Evolutionary conservation across 2,329 filamentous ascomycete genomes (phyloP).

Genomic region (Phyllosticta ampelicida): DNA sequence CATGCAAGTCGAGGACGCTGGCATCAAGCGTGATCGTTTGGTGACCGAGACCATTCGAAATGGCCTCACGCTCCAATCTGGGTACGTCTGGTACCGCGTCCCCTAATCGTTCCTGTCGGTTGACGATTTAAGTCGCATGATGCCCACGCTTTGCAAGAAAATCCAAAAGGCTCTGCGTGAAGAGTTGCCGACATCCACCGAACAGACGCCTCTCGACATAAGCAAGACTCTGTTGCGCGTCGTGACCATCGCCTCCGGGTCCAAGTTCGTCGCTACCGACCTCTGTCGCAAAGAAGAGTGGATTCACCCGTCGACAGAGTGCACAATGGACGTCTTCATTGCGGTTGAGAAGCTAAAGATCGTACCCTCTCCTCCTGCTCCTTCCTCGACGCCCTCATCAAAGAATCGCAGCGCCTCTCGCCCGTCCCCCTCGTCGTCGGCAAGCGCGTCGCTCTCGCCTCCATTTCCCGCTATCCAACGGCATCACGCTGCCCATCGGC

Average conservation of each 20-base stretch:
- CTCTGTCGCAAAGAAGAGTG: slow-evolving; percentile 31
- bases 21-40: not conserved
- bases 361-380: slow-evolving; percentile 11
- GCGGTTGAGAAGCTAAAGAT: slow-evolving; percentile 24
- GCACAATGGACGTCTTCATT: slow-evolving; percentile 26
- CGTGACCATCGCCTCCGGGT: slow-evolving; percentile 1
- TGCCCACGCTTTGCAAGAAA: not conserved
- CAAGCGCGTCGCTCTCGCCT: not conserved
- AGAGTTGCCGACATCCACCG: slow-evolving; percentile 1
- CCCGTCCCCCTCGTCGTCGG: not conserved
- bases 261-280: slow-evolving; percentile 25
- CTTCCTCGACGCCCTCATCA: slow-evolving; percentile 14
- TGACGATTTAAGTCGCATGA: not conserved
- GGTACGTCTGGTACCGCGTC: not conserved
- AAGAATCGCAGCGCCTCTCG: slow-evolving; percentile 12
- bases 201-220: not conserved
- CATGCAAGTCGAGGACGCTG: not conserved
- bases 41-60: not conserved
- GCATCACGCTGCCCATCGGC: not conserved
- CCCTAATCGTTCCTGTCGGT: not conserved
- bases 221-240: not conserved
- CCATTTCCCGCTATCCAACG: slow-evolving; percentile 7
- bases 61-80: not conserved
- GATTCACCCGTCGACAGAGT: slow-evolving; percentile 24
- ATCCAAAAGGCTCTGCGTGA: not conserved